Percentiles rank a stretch among this genome's conserved stretches.
phyloP scores from a whole-genome alignment of 2,329 filamentous ascomycete genomes.

The Huntiella abstrusa region DNA sequence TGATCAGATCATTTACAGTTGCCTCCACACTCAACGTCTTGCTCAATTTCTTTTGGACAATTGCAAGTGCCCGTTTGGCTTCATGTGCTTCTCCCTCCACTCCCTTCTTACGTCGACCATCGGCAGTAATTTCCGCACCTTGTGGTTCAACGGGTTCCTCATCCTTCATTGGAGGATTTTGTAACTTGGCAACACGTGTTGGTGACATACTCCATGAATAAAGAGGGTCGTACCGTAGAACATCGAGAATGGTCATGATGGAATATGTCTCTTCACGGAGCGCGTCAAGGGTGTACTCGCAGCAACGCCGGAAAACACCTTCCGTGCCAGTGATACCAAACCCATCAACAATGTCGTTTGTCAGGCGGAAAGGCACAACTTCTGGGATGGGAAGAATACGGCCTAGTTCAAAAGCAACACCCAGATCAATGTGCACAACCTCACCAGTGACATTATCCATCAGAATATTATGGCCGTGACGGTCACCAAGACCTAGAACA shows the following conservation, averaged over 20 bases:
- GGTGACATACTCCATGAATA: constrained; percentile 88
- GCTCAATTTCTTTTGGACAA: constrained; percentile 88
- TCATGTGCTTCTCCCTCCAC: constrained; percentile 42
- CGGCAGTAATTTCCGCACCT: constrained; percentile 8
- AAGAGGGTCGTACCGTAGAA: constrained; percentile 90
- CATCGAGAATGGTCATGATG: constrained; percentile 97
- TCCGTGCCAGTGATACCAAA: constrained; percentile 94
- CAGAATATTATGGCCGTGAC: constrained; percentile 92
- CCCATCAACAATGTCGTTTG: constrained; percentile 84
- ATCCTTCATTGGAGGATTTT: constrained; percentile 25
- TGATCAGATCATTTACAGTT: constrained; percentile 92
- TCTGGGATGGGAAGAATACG: constrained; percentile 90
- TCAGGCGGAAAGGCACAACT: constrained; percentile 85
- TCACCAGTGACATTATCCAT: constrained; percentile 80
- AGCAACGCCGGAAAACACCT: constrained; percentile 91
- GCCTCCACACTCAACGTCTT: constrained; percentile 88
- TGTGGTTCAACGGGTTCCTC: constrained; percentile 20
- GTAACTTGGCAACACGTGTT: constrained; percentile 42
- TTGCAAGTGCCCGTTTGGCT: constrained; percentile 75
- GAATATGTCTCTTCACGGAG: constrained; percentile 87
- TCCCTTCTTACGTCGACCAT: constrained; percentile 7
- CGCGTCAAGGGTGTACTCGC: constrained; percentile 90
- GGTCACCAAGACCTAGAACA: constrained; percentile 78
- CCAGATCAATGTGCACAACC: constrained; percentile 90
- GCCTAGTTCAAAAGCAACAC: constrained; percentile 91